Evolutionary conservation across 805 yeast species (phyloP).

Genomic region (Ascoidea asiatica): DNA sequence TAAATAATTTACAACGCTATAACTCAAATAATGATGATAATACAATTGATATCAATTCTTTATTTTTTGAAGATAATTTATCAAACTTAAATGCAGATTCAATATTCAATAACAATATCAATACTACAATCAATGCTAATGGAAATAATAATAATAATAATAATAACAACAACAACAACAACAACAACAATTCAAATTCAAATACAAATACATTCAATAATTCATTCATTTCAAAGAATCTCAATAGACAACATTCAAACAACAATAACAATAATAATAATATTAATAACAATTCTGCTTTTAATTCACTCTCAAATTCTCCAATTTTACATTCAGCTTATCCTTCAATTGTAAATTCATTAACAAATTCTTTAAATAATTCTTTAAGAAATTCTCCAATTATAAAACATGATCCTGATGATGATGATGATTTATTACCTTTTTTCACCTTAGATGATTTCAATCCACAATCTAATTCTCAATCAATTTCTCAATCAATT

Average conservation of each 20-base stretch:
- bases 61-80: not conserved
- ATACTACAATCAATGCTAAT: too few species aligned
- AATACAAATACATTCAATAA: too few species aligned
- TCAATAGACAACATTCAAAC: too few species aligned
- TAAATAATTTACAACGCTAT: not conserved
- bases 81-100: not conserved
- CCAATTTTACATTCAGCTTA: not conserved
- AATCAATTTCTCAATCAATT: not conserved
- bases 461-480: not conserved
- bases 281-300: not conserved
- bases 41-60: not conserved
- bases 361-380: slow-evolving; percentile 13
- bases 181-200: too few species aligned
- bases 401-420: slow-evolving; percentile 19
- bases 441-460: not conserved
- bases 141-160: too few species aligned
- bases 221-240: too few species aligned
- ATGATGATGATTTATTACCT: slow-evolving; percentile 22
- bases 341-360: not conserved
- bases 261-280: too few species aligned
- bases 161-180: too few species aligned
- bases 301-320: not conserved
- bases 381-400: slow-evolving; percentile 17
- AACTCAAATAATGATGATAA: too few species aligned
- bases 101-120: too few species aligned